Conservation (phyloP, 768 basidiomycete genomes). For the Hygrophorus pudorinus region DNA sequence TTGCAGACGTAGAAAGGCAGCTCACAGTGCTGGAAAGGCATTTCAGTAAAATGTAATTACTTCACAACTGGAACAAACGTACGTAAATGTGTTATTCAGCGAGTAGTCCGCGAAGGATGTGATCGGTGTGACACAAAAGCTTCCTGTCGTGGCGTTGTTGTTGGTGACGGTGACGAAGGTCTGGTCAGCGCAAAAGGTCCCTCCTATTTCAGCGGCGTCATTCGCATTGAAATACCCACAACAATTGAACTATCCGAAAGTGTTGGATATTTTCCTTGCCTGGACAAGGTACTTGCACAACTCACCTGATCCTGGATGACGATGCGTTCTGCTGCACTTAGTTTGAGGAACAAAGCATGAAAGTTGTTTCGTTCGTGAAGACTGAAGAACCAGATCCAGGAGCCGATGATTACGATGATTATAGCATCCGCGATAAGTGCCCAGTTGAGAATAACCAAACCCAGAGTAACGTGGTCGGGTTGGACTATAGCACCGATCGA, state of each 20-base stretch:
- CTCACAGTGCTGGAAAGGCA: constrained; percentile 34
- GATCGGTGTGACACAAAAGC: constrained; percentile 61
- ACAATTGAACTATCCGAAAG: constrained; percentile 49
- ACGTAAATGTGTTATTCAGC: constrained; percentile 81
- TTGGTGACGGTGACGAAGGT: constrained; percentile 32
- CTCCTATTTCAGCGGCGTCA: constrained; percentile 48
- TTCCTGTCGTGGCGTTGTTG: constrained; percentile 22
- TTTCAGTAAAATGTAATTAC: constrained; percentile 2
- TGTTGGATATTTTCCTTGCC: not conserved
- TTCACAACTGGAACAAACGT: constrained; percentile 20
- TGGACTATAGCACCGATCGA: constrained; percentile 67
- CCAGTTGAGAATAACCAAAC: constrained; percentile 74
- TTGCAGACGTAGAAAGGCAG: not conserved
- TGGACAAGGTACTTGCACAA: constrained; percentile 2
- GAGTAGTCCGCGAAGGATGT: constrained; percentile 60
- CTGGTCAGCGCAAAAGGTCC: constrained; percentile 43
- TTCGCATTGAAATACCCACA: constrained; percentile 79
- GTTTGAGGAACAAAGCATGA: constrained; percentile 42
- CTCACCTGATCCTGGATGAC: constrained; percentile 66
- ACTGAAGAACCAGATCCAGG: constrained; percentile 76
- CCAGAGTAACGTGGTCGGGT: constrained; percentile 54
- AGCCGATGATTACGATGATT: constrained; percentile 53
- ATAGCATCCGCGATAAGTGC: constrained; percentile 54
- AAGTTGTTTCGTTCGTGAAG: constrained; percentile 64
- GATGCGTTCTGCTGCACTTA: constrained; percentile 36